Evolutionary conservation across 371 early-diverging fungal species (phyloP), one percentile per base, ranked within the genome.

Genomic region (Syncephalastrum contaminatum): DNA sequence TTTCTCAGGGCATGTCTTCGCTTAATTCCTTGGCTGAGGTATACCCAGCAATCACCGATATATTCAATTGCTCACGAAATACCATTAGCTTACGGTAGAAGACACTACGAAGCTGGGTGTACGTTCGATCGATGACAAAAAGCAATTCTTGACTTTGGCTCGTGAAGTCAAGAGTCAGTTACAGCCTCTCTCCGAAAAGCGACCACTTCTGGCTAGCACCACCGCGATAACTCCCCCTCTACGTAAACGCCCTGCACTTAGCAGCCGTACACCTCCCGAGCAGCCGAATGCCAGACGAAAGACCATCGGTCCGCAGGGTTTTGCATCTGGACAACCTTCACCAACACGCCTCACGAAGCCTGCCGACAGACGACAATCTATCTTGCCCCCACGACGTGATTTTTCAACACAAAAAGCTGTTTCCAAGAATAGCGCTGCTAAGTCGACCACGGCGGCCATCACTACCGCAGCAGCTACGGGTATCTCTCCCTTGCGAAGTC

Each of bases 111-210:
- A 56, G 24, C 44, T 63, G 22, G 68, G 68, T 14, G 58, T 67
- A 2, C 63, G 63, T 14, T 63, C 63, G n/a, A 60, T 63, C 12
- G 68, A 63, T 46, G 68, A 67, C 49, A 67, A 63, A 22, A 56
- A 61, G 15, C 63, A 60, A 40, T 67, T 67, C 47, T 60, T 63
- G 58, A 60, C 54, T 8, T 52, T 67, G 2, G 63, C 68, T 15
- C 56, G 63, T 30, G 68, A 63, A 8, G 49, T 63, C 3, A 63
- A 60, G 47, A 52, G 47, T 48, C 60, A 54, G 40, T 16, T 48
- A 6, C 53, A 49, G 50, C 7, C 39, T 30, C 36, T 30, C 8
- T 30, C 36, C 36, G 36, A 30, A 13, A 56, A 52, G 46, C 20
- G 43, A 30, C 15, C 22, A 6, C 40, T 27, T 27, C 20, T 25